Evolutionary conservation across 164 flowering plant genomes (phyloP), one percentile per base, ranked within the genome.

Genomic region (Magnolia officinalis): DNA sequence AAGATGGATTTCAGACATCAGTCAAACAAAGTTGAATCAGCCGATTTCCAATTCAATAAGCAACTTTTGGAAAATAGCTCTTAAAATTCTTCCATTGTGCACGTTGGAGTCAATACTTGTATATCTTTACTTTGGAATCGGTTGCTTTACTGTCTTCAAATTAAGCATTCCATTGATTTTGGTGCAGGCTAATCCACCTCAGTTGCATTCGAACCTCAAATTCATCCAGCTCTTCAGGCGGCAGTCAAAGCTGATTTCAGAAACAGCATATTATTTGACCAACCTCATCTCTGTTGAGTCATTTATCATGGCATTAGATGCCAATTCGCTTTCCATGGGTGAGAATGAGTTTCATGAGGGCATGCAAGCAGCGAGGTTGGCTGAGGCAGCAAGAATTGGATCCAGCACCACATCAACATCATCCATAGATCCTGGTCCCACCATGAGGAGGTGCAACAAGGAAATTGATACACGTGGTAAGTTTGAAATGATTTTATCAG

Each of bases 141-240:
- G 37, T n/a, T 10, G 19, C 50, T 10, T 2, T 52, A 11, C 16
- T 49, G 19, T n/a, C 49, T 55, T 72, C 45, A 26, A 26, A 26
- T 23, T 58, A 16, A 13, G 45, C 9, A 14, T 24, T 24, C 6
- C 16, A 20, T 24, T 52, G 68, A 37, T 26, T 72, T 72, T 31
- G 31, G 8, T 64, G 72, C 84, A 89, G 91, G 89, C 87, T 20
- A 87, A 88, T 83, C 87, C 88, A 74, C 91, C 87, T 18, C 89
- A 86, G 81, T 74, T 87, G 81, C 90, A 86, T 71, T 87, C 89
- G 29, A 89, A 87, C 77, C 82, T 87, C 64, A 86, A 77, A 61
- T 89, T 82, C 75, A 85, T 89, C 37, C 89, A 89, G 69, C 80
- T 84, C 55, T 85, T 79, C 63, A 76, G 89, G 76, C 82, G 84